A percentile compares a stretch with the other conserved stretches of the same genome.
phyloP scores from a whole-genome alignment of 805 yeast genomes.

The Saturnispora mendoncae region DNA sequence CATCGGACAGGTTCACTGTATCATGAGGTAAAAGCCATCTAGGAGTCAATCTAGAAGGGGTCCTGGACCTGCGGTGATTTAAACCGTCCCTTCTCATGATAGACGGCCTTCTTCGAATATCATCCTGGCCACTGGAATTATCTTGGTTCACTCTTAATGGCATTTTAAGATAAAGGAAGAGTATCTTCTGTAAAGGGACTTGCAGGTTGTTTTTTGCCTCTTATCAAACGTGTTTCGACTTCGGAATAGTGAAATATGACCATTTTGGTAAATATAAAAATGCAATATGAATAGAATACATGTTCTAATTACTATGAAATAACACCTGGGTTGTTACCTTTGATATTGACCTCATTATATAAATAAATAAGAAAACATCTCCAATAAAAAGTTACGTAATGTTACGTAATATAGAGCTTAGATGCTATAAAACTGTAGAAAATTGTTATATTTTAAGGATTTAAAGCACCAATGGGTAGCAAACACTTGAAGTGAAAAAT shows the following conservation, averaged over 20 bases:
- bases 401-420: too few species aligned
- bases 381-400: too few species aligned
- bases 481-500: too few species aligned
- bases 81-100: constrained; percentile 1
- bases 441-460: too few species aligned
- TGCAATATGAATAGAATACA: neutral
- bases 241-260: too few species aligned
- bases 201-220: neutral
- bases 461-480: too few species aligned
- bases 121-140: neutral
- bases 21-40: constrained; percentile 2
- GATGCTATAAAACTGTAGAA: too few species aligned
- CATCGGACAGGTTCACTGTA: neutral
- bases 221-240: too few species aligned
- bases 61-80: neutral
- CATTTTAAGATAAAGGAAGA: neutral
- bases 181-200: neutral
- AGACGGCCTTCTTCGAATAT: constrained; percentile 1
- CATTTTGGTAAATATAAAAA: too few species aligned
- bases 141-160: neutral
- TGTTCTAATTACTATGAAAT: neutral
- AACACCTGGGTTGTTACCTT: too few species aligned
- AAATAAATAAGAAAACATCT: too few species aligned
- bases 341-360: too few species aligned
- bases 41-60: neutral